phyloP scores from a whole-genome alignment of 73 alveolate species.

The Paramecium tetraurelia region DNA sequence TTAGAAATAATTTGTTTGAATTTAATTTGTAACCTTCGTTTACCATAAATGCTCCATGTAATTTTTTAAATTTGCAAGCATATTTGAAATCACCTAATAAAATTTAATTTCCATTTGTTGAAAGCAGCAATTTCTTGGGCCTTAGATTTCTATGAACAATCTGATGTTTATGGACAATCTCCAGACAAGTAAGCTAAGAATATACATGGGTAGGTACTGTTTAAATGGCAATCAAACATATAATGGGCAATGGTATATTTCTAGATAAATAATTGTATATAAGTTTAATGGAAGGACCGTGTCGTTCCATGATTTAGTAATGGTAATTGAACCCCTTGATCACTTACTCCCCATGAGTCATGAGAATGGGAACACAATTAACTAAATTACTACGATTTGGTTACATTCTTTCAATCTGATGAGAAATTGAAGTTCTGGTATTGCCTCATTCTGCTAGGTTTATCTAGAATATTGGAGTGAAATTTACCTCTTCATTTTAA shows the following conservation, averaged over 20 bases:
- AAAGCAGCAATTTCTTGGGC: background rate
- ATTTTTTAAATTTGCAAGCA: constrained; percentile 36
- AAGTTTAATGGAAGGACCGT: constrained; percentile 24
- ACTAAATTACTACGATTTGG: background rate
- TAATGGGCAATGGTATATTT: constrained; percentile 12
- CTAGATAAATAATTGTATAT: constrained; percentile 14
- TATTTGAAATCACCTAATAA: background rate
- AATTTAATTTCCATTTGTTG: background rate
- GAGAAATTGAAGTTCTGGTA: background rate
- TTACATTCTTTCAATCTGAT: background rate
- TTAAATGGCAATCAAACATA: constrained; percentile 32
- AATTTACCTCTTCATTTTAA: background rate
- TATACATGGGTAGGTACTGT: background rate
- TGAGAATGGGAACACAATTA: background rate
- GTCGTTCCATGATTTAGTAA: constrained; percentile 11
- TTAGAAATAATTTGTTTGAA: background rate
- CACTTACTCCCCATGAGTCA: background rate
- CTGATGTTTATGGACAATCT: background rate
- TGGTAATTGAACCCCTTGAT: background rate
- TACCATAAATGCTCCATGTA: background rate
- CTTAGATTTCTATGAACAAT: constrained; percentile 21
- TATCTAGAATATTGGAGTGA: background rate
- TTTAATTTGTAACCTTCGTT: background rate
- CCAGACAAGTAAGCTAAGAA: constrained; percentile 21
- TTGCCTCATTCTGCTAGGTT: background rate